Evolutionary conservation across 129 eudicot genomes (phyloP), one percentile per base, ranked within the genome.

Genomic region (Erigeron canadensis): DNA sequence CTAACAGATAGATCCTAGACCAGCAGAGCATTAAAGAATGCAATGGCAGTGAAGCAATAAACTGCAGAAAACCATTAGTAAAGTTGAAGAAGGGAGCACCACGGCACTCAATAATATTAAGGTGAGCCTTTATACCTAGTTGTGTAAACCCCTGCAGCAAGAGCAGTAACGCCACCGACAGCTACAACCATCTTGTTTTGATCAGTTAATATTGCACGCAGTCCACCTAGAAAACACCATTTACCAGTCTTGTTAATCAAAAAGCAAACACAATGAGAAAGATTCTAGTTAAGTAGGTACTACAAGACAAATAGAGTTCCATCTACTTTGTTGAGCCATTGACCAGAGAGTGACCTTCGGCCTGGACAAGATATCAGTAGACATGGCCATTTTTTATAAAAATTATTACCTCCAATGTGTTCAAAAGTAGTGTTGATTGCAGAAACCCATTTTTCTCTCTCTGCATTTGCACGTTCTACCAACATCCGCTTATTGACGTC

Each of bases 101-200:
- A 58, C 38, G 16, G 13, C 56, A n/a, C 56, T 50, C 19, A 50
- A 17, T 70, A 28, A 70, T 41, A 70, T 37, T 10, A 47, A 34
- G 60, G 54, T 47, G 44, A 61, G 39, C 12, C 42, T 28, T 39
- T 34, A 76, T 85, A 95, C 99, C 99, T 88, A 81, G 99, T 90
- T 63, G 97, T 95, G 88, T 95, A 95, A 50, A 95, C 83, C 45
- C 99, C 99, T 22, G 97, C 95, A 55, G 97, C 99, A 79, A 95
- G 97, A 63, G 97, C 99, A 50, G 99, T 95, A 50, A 90, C 89
- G 45, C 99, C 99, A 15, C 97, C 96, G 64, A 95, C 97, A 70
- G 96, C 97, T 42, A 90, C 99, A 72, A 90, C 89, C 76, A 95
- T 75, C 88, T 95, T 95, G 80, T 95, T 88, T 79, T 95, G 97